Evolutionary conservation across 495 filamentous ascomycete species (phyloP).

Genomic region (Saxophila tyrrhenica): DNA sequence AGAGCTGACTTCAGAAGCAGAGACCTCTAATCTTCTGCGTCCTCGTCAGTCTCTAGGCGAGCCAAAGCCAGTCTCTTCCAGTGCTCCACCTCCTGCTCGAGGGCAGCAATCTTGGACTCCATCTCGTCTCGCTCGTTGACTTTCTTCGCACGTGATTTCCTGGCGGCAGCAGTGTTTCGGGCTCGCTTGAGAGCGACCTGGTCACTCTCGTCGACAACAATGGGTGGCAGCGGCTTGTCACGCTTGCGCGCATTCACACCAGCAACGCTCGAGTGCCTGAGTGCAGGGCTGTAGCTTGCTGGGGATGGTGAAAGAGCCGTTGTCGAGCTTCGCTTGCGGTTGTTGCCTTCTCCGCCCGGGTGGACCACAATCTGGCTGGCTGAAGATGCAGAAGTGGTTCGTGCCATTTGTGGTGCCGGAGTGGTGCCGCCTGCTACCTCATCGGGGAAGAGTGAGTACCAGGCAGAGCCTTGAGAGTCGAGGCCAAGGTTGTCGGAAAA

Average conservation of each 20-base stretch:
- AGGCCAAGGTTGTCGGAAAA: slow-evolving; percentile 44
- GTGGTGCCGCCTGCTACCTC: slow-evolving; percentile 28
- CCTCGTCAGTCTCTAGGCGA: neutral
- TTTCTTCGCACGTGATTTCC: slow-evolving; percentile 84
- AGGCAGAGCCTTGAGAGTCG: slow-evolving; percentile 17
- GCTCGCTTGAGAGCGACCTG: slow-evolving; percentile 77
- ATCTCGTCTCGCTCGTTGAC: slow-evolving; percentile 55
- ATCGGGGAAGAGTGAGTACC: slow-evolving; percentile 27
- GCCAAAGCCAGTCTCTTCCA: slow-evolving; percentile 30
- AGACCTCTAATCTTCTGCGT: neutral
- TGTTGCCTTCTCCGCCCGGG: slow-evolving; percentile 16
- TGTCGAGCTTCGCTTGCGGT: slow-evolving; percentile 18
- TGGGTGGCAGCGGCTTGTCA: slow-evolving; percentile 70
- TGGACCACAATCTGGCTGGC: slow-evolving; percentile 18
- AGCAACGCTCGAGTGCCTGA: slow-evolving; percentile 54
- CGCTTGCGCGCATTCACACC: slow-evolving; percentile 60
- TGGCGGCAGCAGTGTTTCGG: slow-evolving; percentile 87
- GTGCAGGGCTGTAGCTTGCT: slow-evolving; percentile 14
- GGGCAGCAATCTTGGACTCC: slow-evolving; percentile 38
- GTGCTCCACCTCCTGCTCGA: slow-evolving; percentile 40
- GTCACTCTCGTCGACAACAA: slow-evolving; percentile 63
- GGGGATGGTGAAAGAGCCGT: slow-evolving; percentile 20
- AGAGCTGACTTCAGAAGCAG: neutral
- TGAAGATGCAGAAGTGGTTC: slow-evolving; percentile 18
- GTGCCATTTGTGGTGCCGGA: slow-evolving; percentile 34